Evolutionary conservation across 2,329 filamentous ascomycete species (phyloP).

Genomic region (Diplodia mutila): DNA sequence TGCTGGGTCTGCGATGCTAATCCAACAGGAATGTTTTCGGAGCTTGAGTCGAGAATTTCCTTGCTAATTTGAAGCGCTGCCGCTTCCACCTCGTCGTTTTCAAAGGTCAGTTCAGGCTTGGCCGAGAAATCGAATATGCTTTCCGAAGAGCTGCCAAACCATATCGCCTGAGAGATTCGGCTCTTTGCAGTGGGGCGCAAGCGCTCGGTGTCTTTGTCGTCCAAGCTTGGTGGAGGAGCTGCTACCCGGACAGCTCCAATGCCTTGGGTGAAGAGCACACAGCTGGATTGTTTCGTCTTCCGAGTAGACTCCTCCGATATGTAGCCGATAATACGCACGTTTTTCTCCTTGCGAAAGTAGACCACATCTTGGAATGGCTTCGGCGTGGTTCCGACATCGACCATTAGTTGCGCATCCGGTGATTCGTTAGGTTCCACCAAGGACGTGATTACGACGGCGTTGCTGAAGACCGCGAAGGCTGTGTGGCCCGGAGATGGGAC

Average conservation of each 20-base stretch:
- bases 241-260: slow-evolving; percentile 62
- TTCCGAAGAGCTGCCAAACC: slow-evolving; percentile 79
- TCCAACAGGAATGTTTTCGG: slow-evolving; percentile 45
- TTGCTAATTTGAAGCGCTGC: slow-evolving; percentile 79
- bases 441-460: slow-evolving; percentile 77
- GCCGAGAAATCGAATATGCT: slow-evolving; percentile 87
- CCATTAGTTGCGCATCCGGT: slow-evolving; percentile 74
- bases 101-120: slow-evolving; percentile 68
- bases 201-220: slow-evolving; percentile 50
- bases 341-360: slow-evolving; percentile 66
- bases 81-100: slow-evolving; percentile 69
- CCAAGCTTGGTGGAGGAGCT: slow-evolving; percentile 61
- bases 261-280: slow-evolving; percentile 60
- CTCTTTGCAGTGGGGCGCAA: slow-evolving; percentile 74
- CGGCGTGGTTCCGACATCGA: slow-evolving; percentile 36
- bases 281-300: slow-evolving; percentile 45
- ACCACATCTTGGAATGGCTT: slow-evolving; percentile 83
- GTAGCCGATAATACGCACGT: slow-evolving; percentile 55
- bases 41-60: slow-evolving; percentile 79
- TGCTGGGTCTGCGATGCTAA: slow-evolving; percentile 79
- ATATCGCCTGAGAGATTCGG: slow-evolving; percentile 92
- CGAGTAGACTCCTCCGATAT: slow-evolving; percentile 51
- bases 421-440: slow-evolving; percentile 69
- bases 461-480: slow-evolving; percentile 79
- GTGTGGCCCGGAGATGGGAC: slow-evolving; percentile 79